Conservation (phyloP, 148 eudicot genomes). For the Beta vulgaris region DNA sequence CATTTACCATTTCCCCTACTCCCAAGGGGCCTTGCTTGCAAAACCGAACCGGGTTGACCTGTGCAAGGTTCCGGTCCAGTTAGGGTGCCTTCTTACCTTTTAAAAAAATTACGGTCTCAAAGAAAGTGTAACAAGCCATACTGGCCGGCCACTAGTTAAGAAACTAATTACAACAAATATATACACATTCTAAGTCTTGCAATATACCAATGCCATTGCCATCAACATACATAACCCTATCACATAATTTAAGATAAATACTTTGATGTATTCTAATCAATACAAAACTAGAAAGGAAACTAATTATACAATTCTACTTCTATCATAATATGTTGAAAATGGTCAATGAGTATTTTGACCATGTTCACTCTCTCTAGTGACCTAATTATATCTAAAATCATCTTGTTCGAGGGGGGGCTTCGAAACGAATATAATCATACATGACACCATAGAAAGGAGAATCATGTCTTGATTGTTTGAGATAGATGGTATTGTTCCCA, state of each 20-base stretch:
- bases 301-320: neutral
- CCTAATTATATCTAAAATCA: neutral
- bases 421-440: slow-evolving; percentile 60
- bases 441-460: slow-evolving; percentile 42
- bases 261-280: no score
- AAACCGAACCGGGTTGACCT: no score
- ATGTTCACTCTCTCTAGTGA: slow-evolving; percentile 7
- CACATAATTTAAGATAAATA: neutral
- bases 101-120: no score
- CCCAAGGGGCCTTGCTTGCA: no score
- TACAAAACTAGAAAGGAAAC: neutral
- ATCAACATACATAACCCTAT: neutral
- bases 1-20: no score
- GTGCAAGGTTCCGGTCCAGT: no score
- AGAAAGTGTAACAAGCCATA: no score
- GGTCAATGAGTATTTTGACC: slow-evolving; percentile 5
- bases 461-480: slow-evolving; percentile 39
- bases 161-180: neutral
- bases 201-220: neutral
- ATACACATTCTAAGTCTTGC: neutral
- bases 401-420: neutral
- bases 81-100: no score
- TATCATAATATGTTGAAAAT: neutral
- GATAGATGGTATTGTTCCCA: slow-evolving; percentile 45
- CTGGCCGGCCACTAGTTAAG: no score